Base-by-base conservation (phyloP, 768 basidiomycete genomes). In the Dentipellis sp. region DNA sequence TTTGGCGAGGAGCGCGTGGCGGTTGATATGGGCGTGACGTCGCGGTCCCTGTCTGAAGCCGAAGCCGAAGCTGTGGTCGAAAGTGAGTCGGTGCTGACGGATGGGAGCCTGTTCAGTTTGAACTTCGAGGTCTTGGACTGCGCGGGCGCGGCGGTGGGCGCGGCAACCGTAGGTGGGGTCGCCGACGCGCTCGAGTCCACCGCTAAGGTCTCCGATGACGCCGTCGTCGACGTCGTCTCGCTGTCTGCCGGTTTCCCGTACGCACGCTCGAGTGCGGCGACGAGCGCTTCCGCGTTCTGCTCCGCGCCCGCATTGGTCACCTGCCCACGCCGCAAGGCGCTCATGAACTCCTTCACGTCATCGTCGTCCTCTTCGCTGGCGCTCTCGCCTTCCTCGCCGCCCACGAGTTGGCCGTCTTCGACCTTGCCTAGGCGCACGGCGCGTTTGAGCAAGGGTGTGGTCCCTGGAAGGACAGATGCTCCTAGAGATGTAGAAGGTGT, bases 401-500 rank as follows among this genome's bases (percentile, higher is more conserved):
- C 67, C 1, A 70, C 60, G 1, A 72, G 60, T 34, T 62, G 40
- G 4, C 57, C 66, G 10, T 60, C 57, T 38, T 70, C 62, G 14
- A 72, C 50, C 52, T 66, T 65, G 10, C 70, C 71, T 36, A 65
- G 55, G 17, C 65, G 66, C 0, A 72, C 57, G 1, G 67, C 68
- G 4, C 63, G 42, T 48, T 64, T 64, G 14, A 72, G 53, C 2
- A 60, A 52, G 3, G 62, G 52, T 2, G 63, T 60, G 0, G 70
- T 63, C 14, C 63, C 66, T 1, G 71, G 68, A 11, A 72, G 57
- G 3, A 70, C 63, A 0, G 66, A 64, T 2, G 60, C 58, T 12
- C 65, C 69, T 19, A 69, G 59, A 12, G 69, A 69, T 12, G 68
- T 65, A 1, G 70, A 67, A 0, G 56, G 67, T 50, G 42, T 67